Evolutionary conservation across 2,329 filamentous ascomycete genomes (phyloP), one percentile per base, ranked within the genome.

Genomic region (Venturia oleaginea): DNA sequence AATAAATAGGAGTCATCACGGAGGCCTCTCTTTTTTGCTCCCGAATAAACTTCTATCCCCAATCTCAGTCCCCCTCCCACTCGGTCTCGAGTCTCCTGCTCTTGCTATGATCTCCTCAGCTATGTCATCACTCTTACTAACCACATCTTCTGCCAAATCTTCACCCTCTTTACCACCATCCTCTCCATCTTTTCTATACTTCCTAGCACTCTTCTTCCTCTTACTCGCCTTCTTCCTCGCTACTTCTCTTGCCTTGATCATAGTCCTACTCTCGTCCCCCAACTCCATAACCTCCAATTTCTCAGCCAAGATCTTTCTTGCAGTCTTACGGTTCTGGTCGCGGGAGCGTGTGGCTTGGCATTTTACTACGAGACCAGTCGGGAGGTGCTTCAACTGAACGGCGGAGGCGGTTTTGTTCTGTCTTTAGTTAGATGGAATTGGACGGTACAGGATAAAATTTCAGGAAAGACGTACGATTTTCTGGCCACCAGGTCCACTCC

Each of bases 391-490:
- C 42, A 99, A 81, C 74, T 99, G 94, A 2, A 97, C 93, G 43
- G 93, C 93, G 0, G 91, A 97, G 68, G 87, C 92, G 32, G 94
- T 99, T 85, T 99, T 99, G 78, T 99, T 99, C 88, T 80, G 55
- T 24, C 10, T 4, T 4, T n/a, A n/a, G n/a, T 27, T 42, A 62
- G 46, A 24, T 3, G 59, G 22, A 15, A n/a, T 27, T 64, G 32
- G 22, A 5, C 40, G 30, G n/a, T n/a, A n/a, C n/a, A 48, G 7
- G 24, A 30, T 19, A 17, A 11, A 34, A 27, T 0, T 60, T n/a
- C n/a, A 17, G 22, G 62, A 60, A 22, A 2, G 15, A 74, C 79
- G 63, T 76, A 91, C 88, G 78, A 97, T 97, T 75, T 97, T 97
- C 74, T 99, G 94, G 0, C 94, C 94, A 30, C 94, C 94, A 0